Conservation (phyloP, 768 basidiomycete genomes). For the Leccinum olivaceopallidum region DNA sequence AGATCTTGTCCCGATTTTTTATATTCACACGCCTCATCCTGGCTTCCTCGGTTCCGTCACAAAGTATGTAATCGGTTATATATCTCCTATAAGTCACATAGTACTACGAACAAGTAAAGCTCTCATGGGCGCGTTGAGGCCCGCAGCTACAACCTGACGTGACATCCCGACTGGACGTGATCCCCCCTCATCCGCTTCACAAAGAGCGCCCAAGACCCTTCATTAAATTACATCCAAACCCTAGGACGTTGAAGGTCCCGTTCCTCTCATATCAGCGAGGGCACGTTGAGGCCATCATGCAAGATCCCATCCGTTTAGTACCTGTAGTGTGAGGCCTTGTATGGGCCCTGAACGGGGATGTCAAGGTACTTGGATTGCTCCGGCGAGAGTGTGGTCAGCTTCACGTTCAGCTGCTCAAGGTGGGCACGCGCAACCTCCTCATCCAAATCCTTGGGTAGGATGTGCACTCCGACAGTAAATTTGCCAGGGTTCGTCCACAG, state of each 20-base stretch:
- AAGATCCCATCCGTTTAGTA: conserved; percentile 27
- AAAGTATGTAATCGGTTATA: neutral
- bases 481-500: conserved; percentile 92
- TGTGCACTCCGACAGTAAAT: conserved; percentile 97
- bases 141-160: conserved; percentile 18
- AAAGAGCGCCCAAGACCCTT: conserved; percentile 49
- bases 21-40: conserved; percentile 5
- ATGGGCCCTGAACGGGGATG: conserved; percentile 80
- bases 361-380: conserved; percentile 91
- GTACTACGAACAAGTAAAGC: neutral
- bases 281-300: conserved; percentile 77
- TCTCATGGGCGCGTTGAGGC: conserved; percentile 39
- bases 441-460: conserved; percentile 97
- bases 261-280: conserved; percentile 57
- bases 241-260: conserved; percentile 71
- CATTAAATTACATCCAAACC: conserved; percentile 47
- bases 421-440: conserved; percentile 99
- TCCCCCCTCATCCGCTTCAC: conserved; percentile 27
- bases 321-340: conserved; percentile 74
- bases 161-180: conserved; percentile 18
- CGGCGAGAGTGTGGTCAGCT: conserved; percentile 74
- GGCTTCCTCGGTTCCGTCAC: neutral
- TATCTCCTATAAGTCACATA: neutral
- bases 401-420: conserved; percentile 87
- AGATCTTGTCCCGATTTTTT: conserved; percentile 22